These are phyloP conservation scores for Saccharomycopsis amapae DNA, from an alignment of 805 yeast genomes.

Conservation along the genomic window DNA sequence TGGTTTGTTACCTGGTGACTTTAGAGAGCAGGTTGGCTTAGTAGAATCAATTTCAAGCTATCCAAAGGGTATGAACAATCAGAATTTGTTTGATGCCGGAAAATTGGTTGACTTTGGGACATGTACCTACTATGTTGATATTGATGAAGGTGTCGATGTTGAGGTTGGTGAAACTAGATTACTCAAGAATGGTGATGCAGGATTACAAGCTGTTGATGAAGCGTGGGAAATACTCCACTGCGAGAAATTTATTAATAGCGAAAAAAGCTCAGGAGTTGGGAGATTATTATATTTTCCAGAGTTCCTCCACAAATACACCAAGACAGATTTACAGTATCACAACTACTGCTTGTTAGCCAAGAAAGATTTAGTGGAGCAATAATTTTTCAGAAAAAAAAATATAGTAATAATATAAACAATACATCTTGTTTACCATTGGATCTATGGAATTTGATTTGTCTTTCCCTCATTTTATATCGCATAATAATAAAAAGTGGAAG, in stretches of 20 bases:
- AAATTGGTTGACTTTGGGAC: conserved; percentile 41
- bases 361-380: neutral
- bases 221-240: conserved; percentile 48
- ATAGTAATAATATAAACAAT: too few species aligned
- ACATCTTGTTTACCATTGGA: too few species aligned
- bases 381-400: too few species aligned
- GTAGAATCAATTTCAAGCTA: conserved; percentile 35
- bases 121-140: conserved; percentile 72
- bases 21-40: conserved; percentile 38
- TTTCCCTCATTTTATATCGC: too few species aligned
- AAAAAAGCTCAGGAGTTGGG: conserved; percentile 46
- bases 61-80: conserved; percentile 69
- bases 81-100: conserved; percentile 55
- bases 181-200: conserved; percentile 15
- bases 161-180: conserved; percentile 35
- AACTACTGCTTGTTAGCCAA: conserved; percentile 37
- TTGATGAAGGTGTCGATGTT: conserved; percentile 39
- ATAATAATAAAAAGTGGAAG: too few species aligned
- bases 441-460: too few species aligned
- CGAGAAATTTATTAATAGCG: conserved; percentile 45
- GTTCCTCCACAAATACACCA: conserved; percentile 25
- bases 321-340: conserved; percentile 37
- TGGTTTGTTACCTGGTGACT: conserved; percentile 87
- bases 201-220: conserved; percentile 15
- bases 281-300: conserved; percentile 47